Conservation (phyloP, 73 alveolate species). For the Urostyla sp. region DNA sequence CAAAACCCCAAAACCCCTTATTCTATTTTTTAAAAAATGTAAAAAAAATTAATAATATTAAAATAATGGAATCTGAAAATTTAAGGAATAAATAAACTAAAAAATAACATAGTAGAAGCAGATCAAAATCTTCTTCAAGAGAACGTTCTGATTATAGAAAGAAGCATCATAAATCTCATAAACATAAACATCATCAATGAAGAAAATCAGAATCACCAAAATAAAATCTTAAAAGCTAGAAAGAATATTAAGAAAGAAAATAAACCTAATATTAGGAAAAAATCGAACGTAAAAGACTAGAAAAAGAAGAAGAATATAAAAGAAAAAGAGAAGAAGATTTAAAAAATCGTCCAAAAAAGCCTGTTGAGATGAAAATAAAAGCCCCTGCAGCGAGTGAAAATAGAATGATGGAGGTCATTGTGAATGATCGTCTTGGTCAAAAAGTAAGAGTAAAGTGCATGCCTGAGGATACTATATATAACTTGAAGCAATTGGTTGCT, state of each 20-base stretch:
- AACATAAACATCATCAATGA: too few species aligned
- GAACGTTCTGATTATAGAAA: too few species aligned
- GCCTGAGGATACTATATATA: conserved; percentile 89
- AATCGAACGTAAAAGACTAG: conserved; percentile 35
- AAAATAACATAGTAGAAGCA: too few species aligned
- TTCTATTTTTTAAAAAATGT: too few species aligned
- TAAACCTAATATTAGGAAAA: conserved; percentile 5
- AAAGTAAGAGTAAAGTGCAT: conserved; percentile 93
- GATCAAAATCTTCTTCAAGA: too few species aligned
- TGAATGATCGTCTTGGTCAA: conserved; percentile 92
- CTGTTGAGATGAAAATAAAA: conserved; percentile 34
- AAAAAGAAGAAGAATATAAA: conserved; percentile 43
- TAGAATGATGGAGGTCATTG: conserved; percentile 91
- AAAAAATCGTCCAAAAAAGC: conserved; percentile 43
- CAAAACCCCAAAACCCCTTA: too few species aligned
- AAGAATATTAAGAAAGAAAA: background rate
- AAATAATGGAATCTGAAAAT: too few species aligned
- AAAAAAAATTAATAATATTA: too few species aligned
- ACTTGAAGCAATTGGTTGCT: conserved; percentile 86
- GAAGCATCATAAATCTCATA: too few species aligned
- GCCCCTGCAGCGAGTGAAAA: conserved; percentile 47
- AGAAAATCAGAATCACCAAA: background rate
- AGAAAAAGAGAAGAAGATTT: conserved; percentile 48
- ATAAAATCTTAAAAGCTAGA: too few species aligned
- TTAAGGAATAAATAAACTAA: too few species aligned